phyloP scores from a whole-genome alignment of 805 yeast species.

The Barnettozyma vustinii region DNA sequence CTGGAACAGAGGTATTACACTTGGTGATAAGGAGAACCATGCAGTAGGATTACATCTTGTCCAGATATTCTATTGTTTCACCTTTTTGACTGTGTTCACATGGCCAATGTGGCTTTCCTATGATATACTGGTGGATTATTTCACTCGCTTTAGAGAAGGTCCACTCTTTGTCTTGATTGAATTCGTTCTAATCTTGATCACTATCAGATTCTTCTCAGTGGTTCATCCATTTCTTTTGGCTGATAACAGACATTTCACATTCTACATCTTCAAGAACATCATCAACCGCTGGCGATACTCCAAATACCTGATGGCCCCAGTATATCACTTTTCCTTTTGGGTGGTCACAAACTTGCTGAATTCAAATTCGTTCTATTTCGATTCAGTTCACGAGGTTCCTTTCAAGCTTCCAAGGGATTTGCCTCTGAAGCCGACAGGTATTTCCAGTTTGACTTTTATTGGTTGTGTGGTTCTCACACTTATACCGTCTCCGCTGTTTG shows the following conservation, averaged over 20 bases:
- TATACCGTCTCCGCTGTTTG: conserved; percentile 88
- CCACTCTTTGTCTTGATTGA: conserved; percentile 29
- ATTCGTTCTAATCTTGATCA: conserved; percentile 33
- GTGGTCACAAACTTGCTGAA: conserved; percentile 32
- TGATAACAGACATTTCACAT: conserved; percentile 91
- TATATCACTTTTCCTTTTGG: conserved; percentile 57
- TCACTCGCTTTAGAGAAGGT: conserved; percentile 23
- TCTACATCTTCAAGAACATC: conserved; percentile 72
- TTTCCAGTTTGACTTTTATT: conserved; percentile 46
- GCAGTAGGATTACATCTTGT: conserved; percentile 63
- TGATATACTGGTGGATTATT: conserved; percentile 36
- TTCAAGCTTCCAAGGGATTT: conserved; percentile 29
- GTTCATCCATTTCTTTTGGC: conserved; percentile 90
- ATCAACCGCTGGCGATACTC: conserved; percentile 45
- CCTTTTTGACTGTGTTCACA: conserved; percentile 60
- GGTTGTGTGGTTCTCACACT: conserved; percentile 54
- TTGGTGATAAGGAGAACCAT: conserved; percentile 92
- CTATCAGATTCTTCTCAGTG: conserved; percentile 57
- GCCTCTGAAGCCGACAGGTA: conserved; percentile 38
- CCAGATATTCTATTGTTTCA: conserved; percentile 74
- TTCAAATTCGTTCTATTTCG: conserved; percentile 31
- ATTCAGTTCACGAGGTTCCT: conserved; percentile 31
- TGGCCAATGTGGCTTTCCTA: conserved; percentile 67
- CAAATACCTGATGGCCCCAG: conserved; percentile 50
- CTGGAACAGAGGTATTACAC: conserved; percentile 76